Percentiles rank a stretch among this genome's conserved stretches.
These are phyloP conservation scores for Tubosaeta sp. DNA, from an alignment of 768 basidiomycete genomes.

Conservation along the genomic window DNA sequence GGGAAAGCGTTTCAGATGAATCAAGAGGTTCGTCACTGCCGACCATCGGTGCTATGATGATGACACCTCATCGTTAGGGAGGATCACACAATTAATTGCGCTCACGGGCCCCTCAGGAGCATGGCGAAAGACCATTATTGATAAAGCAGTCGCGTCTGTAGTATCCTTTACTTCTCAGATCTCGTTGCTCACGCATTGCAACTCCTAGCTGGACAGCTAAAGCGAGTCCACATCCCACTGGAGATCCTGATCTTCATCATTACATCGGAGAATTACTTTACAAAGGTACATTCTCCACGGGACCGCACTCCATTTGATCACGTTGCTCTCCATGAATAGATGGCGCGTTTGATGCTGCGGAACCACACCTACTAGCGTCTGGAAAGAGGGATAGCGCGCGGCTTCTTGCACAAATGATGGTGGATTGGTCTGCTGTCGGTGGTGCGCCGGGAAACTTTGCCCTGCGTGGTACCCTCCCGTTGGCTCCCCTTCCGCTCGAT, in stretches of 20 bases:
- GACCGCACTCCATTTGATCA: slow-evolving; percentile 1
- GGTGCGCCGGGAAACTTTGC: slow-evolving; percentile 69
- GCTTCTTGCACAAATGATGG: slow-evolving; percentile 80
- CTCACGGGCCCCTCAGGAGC: slow-evolving; percentile 71
- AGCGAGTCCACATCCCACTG: slow-evolving; percentile 72
- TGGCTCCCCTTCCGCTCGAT: slow-evolving; percentile 10
- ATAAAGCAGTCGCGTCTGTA: slow-evolving; percentile 76
- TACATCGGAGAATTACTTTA: slow-evolving; percentile 86
- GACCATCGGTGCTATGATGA: not conserved
- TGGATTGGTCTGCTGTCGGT: slow-evolving; percentile 66
- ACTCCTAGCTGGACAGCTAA: slow-evolving; percentile 85
- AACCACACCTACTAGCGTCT: slow-evolving; percentile 77
- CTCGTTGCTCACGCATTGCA: slow-evolving; percentile 16
- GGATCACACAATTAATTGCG: slow-evolving; percentile 88
- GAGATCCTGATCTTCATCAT: slow-evolving; percentile 84
- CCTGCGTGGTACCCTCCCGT: slow-evolving; percentile 84
- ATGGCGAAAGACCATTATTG: slow-evolving; percentile 90
- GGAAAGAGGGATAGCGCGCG: slow-evolving; percentile 89
- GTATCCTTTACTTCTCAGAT: slow-evolving; percentile 4
- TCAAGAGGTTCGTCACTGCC: slow-evolving; percentile 60
- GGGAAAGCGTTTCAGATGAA: slow-evolving; percentile 68
- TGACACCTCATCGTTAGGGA: slow-evolving; percentile 44
- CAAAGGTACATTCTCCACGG: slow-evolving; percentile 53
- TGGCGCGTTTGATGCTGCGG: slow-evolving; percentile 67
- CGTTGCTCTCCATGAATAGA: slow-evolving; percentile 43